Base-by-base conservation (phyloP, 345 rosid species). In the Orychophragmus violaceus region DNA sequence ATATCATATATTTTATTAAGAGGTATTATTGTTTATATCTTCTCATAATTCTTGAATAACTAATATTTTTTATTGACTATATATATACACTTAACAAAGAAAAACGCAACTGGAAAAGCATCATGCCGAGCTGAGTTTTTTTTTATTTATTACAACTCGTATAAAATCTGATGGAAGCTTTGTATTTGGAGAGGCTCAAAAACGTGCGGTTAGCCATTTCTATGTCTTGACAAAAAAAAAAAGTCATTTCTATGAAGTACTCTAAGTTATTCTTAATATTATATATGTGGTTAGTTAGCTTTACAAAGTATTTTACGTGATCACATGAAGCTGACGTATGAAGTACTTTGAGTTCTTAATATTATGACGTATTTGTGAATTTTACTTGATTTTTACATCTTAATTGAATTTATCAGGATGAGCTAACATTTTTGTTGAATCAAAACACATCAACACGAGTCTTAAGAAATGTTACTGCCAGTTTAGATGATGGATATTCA, bases 401-500 rank as follows among this genome's bases (percentile, higher is more conserved):
- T n/a, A n/a, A n/a, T n/a, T n/a, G n/a, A n/a, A n/a, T n/a, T n/a
- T n/a, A n/a, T n/a, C 6, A 19, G 18, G 28, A 56, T 16, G 45
- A 17, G 1, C 27, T 33, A 6, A 35, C 44, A 33, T 0, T 10
- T 9, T 35, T 33, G 10, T 6, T 35, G 25, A 21, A 2, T 0
- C 29, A 57, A 33, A 33, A 33, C 35, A 3, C 27, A 21, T 35
- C 62, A 12, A 9, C n/a, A 5, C 28, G 53, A 53, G 27, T 16
- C 4, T 6, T 18, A 11, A 10, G 5, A 12, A 53, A 18, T 28
- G 51, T 53, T 5, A 0, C 5, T 6, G 8, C 60, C 37, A 11
- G 19, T 5, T 17, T 65, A 8, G 51, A 65, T 65, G 70, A 65
- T 52, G 51, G 25, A 7, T 65, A 16, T 52, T 39, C 59, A 37